Conservation (phyloP, 805 yeast species). For the Hemisphaericaspora nanyangensis region DNA sequence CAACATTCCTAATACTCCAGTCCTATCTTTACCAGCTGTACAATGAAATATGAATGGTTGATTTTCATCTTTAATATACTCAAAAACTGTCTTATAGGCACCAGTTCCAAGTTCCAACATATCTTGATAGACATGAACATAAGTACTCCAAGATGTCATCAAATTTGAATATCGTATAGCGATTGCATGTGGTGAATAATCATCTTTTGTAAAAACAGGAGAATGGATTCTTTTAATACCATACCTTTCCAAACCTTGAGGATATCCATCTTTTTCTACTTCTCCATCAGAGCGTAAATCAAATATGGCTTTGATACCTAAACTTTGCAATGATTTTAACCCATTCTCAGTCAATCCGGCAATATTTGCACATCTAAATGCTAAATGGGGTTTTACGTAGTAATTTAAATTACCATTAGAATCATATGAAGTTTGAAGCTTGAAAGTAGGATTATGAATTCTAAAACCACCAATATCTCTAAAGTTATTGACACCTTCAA, state of each 20-base stretch:
- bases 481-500: conserved; percentile 69
- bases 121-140: conserved; percentile 57
- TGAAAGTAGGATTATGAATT: conserved; percentile 28
- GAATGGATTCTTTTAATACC: conserved; percentile 48
- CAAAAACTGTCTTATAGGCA: conserved; percentile 49
- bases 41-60: conserved; percentile 62
- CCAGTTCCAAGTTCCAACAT: conserved; percentile 48
- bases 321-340: conserved; percentile 26
- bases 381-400: conserved; percentile 49
- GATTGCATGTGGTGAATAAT: conserved; percentile 62
- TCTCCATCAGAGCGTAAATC: conserved; percentile 69
- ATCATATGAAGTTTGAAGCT: conserved; percentile 3
- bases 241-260: conserved; percentile 30
- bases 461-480: conserved; percentile 81
- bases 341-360: conserved; percentile 52
- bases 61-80: conserved; percentile 52
- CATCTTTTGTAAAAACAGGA: conserved; percentile 53
- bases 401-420: conserved; percentile 13
- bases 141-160: conserved; percentile 58
- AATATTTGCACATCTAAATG: conserved; percentile 65
- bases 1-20: conserved; percentile 72
- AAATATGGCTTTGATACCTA: conserved; percentile 54
- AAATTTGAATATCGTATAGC: conserved; percentile 53
- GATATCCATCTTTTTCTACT: conserved; percentile 42
- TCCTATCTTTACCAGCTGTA: conserved; percentile 84